phyloP scores from a whole-genome alignment of 1,284 basidiomycete species.

The Amylostereum chailletii region DNA sequence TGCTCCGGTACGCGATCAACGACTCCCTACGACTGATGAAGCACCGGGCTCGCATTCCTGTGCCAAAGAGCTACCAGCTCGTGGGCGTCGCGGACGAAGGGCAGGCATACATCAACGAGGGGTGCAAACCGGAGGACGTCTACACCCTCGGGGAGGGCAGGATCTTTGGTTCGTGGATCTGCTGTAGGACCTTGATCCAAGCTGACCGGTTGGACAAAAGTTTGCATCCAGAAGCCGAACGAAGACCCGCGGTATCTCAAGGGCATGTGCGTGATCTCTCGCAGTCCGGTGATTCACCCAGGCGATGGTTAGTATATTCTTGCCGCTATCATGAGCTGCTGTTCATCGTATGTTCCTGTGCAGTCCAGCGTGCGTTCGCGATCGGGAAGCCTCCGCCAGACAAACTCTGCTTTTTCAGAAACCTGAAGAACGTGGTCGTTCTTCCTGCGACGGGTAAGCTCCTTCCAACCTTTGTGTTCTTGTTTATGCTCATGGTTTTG shows the following conservation, averaged over 20 bases:
- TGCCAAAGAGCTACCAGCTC: conserved; percentile 55
- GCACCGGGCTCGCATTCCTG: conserved; percentile 57
- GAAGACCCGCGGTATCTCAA: conserved; percentile 38
- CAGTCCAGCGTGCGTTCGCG: conserved; percentile 63
- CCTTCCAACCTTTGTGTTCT: neutral
- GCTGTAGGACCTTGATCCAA: neutral
- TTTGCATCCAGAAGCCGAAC: conserved; percentile 42
- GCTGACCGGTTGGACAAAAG: conserved; percentile 21
- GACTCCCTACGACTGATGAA: conserved; percentile 42
- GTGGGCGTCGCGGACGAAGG: conserved; percentile 75
- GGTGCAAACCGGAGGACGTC: conserved; percentile 31
- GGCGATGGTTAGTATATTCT: conserved; percentile 42
- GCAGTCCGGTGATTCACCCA: conserved; percentile 58
- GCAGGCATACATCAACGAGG: conserved; percentile 38
- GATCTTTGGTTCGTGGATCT: conserved; percentile 43
- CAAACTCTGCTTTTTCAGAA: conserved; percentile 47
- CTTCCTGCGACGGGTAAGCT: conserved; percentile 54
- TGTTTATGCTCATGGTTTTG: neutral
- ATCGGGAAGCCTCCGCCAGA: conserved; percentile 60
- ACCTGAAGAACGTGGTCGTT: conserved; percentile 66
- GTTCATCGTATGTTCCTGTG: neutral
- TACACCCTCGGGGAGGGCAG: conserved; percentile 39
- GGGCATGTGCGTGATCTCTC: conserved; percentile 47
- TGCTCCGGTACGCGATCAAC: conserved; percentile 23
- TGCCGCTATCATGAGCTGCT: too few species aligned